Percentiles rank a stretch among this genome's conserved stretches.
These are phyloP conservation scores for Microascus cirrosus DNA, from an alignment of 2,329 filamentous ascomycete species.

Conservation along the genomic window DNA sequence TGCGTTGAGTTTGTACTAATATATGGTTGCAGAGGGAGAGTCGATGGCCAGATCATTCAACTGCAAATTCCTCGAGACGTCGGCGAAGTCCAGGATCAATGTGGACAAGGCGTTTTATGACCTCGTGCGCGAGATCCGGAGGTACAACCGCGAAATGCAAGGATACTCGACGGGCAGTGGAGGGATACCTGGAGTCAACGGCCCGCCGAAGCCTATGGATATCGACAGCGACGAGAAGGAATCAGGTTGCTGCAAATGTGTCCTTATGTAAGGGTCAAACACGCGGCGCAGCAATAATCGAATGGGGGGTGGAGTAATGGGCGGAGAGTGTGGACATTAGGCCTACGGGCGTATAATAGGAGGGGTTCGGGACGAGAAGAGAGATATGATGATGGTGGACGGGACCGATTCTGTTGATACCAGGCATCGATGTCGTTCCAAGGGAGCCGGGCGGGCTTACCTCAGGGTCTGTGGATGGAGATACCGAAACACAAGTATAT, in stretches of 20 bases:
- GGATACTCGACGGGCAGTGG: slow-evolving; percentile 67
- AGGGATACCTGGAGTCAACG: slow-evolving; percentile 47
- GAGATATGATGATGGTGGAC: background rate
- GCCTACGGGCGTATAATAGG: background rate
- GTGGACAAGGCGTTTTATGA: slow-evolving; percentile 99
- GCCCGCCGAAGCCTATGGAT: slow-evolving; percentile 64
- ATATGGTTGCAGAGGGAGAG: slow-evolving; percentile 64
- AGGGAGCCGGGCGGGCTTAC: slow-evolving; percentile 10
- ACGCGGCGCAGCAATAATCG: background rate
- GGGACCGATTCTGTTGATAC: background rate
- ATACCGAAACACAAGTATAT: slow-evolving; percentile 1
- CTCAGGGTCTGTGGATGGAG: slow-evolving; percentile 4
- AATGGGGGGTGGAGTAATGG: background rate
- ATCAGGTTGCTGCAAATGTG: slow-evolving; percentile 78
- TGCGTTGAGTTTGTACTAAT: background rate
- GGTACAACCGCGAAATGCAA: slow-evolving; percentile 97
- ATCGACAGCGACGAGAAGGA: slow-evolving; percentile 58
- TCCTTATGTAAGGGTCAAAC: slow-evolving; percentile 60
- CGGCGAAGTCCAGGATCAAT: slow-evolving; percentile 94
- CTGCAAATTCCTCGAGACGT: slow-evolving; percentile 99
- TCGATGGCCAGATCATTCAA: slow-evolving; percentile 74
- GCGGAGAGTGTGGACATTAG: background rate
- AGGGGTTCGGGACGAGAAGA: background rate
- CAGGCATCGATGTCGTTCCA: slow-evolving; percentile 8
- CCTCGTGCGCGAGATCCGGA: slow-evolving; percentile 92